Evolutionary conservation across 2,329 filamentous ascomycete genomes (phyloP), one percentile per base, ranked within the genome.

Genomic region (Sporothrix schenckii): DNA sequence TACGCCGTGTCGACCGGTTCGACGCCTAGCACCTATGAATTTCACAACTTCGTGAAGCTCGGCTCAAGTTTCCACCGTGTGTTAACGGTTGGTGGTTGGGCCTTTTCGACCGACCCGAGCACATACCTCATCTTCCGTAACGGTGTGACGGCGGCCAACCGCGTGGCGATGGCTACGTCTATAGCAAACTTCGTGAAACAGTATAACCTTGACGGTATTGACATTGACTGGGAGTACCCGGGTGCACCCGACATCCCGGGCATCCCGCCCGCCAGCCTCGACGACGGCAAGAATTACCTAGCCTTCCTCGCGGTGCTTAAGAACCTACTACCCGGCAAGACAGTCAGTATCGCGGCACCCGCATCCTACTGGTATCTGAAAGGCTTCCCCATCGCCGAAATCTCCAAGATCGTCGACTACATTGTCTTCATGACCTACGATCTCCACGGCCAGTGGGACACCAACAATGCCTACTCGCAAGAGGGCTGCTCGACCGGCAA

Each of bases 51-150:
- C 67, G 4, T 24, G 10, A 75, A 72, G 53, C 53, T 68, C 0
- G 47, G 77, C 10, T 71, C 80, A 4, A 79, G 71, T n/a, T 77
- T 81, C 3, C 76, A 81, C 70, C 76, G 74, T 19, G 80, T 84
- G 54, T 9, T 84, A 1, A 78, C 80, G 0, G 80, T 85, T 72
- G 83, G 83, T 14, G 82, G 83, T 16, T 84, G 82, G 83, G 75
- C 74, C 1, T 83, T 80, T 70, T 81, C 79, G 0, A 83, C 80
- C 0, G 75, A 77, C 19, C 71, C 76, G 0, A 72, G 47, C 19
- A 82, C 80, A 0, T 81, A 78, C 70, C 19, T 44, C 39, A 80
- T 81, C 47, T 78, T 83, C 69, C 76, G 81, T 3, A 30, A 72
- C 4, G 74, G 65, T 30, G 66, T 73, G 11, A 72, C 49, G 14